Base-by-base conservation (phyloP, 805 yeast species). In the Torulaspora quercuum region DNA sequence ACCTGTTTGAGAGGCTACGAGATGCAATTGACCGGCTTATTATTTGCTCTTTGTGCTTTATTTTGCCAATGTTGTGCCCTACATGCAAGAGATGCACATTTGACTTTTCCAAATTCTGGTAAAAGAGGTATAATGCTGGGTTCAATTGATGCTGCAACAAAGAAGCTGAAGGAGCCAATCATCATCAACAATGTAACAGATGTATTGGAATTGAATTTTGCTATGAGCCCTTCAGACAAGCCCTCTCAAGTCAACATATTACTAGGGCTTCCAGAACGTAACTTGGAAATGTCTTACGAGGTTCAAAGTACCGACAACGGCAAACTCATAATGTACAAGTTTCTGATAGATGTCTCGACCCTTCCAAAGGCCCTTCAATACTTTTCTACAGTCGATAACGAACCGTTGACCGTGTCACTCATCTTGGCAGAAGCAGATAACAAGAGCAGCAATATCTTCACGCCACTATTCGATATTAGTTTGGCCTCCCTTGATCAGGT, bases 181-280 rank as follows among this genome's bases (percentile, higher is more conserved):
- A 23, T 20, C 3, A 25, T 54, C 11, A 28, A 43, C n/a, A 21
- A 21, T n/a, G 13, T 43, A 3, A 39, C 46, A 7, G 54, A 53
- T 8, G 25, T 36, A 2, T 5, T 56, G 17, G 50, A 50, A 30
- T 38, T 54, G 21, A 44, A 33, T 14, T 51, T 54, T 19, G 45
- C 48, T 9, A 38, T 55, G 14, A 35, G 38, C 4, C 20, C 41
- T 6, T n/a, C 14, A 3, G 44, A 34, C 4, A 42, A 37, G 14
- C 55, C 55, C n/a, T 40, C 46, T n/a, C 55, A 52, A 33, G 44
- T 50, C 12, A 25, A 42, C n/a, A 22, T 59, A 20, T 39, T 58
- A 19, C 25, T 58, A 13, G 63, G 63, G 10, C 29, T 46, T 22
- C 51, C 55, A n/a, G 48, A 41, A 7, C 39, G 27, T n/a, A 42